Evolutionary conservation across 2,329 filamentous ascomycete genomes (phyloP).

Genomic region (Lasiodiplodia hormozganensis): DNA sequence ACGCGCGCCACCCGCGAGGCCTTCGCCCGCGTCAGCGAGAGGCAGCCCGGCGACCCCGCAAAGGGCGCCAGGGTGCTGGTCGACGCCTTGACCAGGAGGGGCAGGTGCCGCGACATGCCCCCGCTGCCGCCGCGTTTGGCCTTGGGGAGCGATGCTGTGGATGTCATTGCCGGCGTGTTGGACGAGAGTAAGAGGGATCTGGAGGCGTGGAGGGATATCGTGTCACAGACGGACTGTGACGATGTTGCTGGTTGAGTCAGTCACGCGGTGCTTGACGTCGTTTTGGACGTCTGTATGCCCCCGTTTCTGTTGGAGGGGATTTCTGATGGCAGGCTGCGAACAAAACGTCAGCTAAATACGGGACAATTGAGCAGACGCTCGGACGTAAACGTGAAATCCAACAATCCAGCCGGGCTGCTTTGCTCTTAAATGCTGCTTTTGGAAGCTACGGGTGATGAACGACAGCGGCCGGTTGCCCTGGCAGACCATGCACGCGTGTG

Average conservation of each 20-base stretch:
- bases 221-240: background rate
- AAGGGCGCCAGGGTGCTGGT: slow-evolving; percentile 62
- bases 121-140: background rate
- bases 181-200: background rate
- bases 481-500: no score
- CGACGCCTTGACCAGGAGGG: slow-evolving; percentile 62
- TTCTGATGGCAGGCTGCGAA: no score
- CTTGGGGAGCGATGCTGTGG: slow-evolving; percentile 1
- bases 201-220: background rate
- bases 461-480: no score
- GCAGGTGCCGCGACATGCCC: slow-evolving; percentile 43
- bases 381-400: no score
- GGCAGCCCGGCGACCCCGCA: slow-evolving; percentile 62
- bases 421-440: no score
- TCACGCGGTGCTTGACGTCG: no score
- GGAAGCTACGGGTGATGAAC: no score
- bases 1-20: background rate
- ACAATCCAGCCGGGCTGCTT: no score
- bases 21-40: background rate
- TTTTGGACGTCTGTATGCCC: no score
- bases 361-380: no score
- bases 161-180: background rate
- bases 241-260: background rate
- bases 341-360: no score
- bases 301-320: no score